Evolutionary conservation across 805 yeast genomes (phyloP).

Genomic region (Monosporozyma siamensis): DNA sequence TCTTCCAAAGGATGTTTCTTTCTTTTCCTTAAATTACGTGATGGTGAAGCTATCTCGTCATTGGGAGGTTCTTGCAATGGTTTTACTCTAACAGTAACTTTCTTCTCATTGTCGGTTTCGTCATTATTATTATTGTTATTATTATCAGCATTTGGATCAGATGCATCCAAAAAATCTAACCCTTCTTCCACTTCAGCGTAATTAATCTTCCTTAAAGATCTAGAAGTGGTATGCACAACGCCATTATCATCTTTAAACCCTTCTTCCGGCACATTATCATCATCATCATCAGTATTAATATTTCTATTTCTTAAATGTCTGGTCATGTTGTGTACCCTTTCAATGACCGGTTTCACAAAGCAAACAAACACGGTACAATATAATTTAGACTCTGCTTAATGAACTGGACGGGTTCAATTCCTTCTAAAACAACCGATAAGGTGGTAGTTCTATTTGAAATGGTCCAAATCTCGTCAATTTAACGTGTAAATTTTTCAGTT

Average conservation of each 20-base stretch:
- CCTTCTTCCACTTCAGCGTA: slow-evolving; percentile 31
- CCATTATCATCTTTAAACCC: slow-evolving; percentile 25
- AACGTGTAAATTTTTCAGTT: too few relatives aligned
- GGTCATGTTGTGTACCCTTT: slow-evolving; percentile 5
- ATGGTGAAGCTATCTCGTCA: too few relatives aligned
- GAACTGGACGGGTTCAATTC: too few relatives aligned
- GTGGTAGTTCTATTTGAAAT: too few relatives aligned
- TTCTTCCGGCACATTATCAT: too few relatives aligned
- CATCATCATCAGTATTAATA: slow-evolving; percentile 2
- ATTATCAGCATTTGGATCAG: slow-evolving; percentile 7
- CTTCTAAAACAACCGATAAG: too few relatives aligned
- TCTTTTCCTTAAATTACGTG: slow-evolving; percentile 6
- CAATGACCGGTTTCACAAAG: not conserved
- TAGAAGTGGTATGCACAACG: slow-evolving; percentile 23
- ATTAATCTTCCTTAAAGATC: slow-evolving; percentile 30
- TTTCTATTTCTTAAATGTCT: slow-evolving; percentile 12
- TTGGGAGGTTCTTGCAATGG: not conserved
- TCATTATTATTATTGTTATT: slow-evolving; percentile 8
- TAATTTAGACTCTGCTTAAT: too few relatives aligned
- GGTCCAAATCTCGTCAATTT: too few relatives aligned
- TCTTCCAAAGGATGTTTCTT: slow-evolving; percentile 9
- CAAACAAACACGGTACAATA: too few relatives aligned
- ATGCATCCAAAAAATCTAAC: slow-evolving; percentile 24
- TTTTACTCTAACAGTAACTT: slow-evolving; percentile 5
- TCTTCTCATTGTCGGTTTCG: slow-evolving; percentile 14